These are phyloP conservation scores for Sphaerobolus stellatus DNA, from an alignment of 1,284 basidiomycete species.

Conservation along the genomic window DNA sequence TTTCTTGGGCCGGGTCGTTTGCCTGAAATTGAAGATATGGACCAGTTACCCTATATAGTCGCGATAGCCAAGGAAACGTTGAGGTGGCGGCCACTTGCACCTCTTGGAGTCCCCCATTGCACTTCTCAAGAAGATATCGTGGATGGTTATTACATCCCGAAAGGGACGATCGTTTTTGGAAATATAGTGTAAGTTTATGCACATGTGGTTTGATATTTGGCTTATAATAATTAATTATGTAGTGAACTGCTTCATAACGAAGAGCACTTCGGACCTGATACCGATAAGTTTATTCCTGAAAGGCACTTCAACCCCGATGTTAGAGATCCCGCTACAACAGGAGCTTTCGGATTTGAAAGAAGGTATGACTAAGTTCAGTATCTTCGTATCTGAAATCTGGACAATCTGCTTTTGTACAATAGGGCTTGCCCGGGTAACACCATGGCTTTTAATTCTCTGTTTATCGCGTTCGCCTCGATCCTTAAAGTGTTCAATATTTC, in stretches of 20 bases:
- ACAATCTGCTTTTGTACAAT: background rate
- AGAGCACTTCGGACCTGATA: constrained; percentile 13
- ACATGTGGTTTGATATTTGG: too few relatives aligned
- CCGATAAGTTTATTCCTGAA: constrained; percentile 11
- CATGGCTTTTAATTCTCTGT: constrained; percentile 31
- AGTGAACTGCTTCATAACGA: constrained; percentile 28
- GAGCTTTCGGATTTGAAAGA: constrained; percentile 11
- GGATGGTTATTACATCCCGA: constrained; percentile 41
- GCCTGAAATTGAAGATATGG: constrained; percentile 12
- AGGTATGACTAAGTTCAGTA: too few relatives aligned
- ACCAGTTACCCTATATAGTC: constrained; percentile 14
- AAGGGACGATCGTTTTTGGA: constrained; percentile 37
- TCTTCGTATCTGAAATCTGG: background rate
- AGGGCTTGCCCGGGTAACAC: constrained; percentile 30
- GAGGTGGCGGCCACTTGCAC: constrained; percentile 1
- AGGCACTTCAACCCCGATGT: constrained; percentile 8
- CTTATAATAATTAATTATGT: too few relatives aligned
- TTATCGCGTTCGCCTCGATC: constrained; percentile 27
- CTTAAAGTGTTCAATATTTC: constrained; percentile 29
- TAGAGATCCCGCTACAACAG: background rate
- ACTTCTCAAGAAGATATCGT: constrained; percentile 44
- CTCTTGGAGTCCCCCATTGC: constrained; percentile 42
- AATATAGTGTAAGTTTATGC: constrained; percentile 43
- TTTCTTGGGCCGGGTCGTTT: constrained; percentile 12
- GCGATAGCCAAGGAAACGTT: constrained; percentile 13